phyloP scores from a whole-genome alignment of 805 yeast genomes.

The Yamadazyma sp. region DNA sequence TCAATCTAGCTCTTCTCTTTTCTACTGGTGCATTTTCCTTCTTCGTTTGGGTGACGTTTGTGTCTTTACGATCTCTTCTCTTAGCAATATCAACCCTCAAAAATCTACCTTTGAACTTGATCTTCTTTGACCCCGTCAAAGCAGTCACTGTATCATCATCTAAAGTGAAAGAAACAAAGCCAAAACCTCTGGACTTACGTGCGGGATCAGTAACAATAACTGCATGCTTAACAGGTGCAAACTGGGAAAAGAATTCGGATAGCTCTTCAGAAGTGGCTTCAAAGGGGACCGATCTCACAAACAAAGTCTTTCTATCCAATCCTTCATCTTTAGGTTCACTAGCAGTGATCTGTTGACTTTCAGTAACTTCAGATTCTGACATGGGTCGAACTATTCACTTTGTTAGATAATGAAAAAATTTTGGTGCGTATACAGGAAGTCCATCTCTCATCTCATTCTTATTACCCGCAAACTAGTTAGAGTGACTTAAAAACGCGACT shows the following conservation, averaged over 20 bases:
- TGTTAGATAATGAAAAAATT: constrained; percentile 1
- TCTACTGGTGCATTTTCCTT: constrained; percentile 45
- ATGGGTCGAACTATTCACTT: neutral
- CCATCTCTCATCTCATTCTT: constrained; percentile 4
- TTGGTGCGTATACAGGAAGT: constrained; percentile 7
- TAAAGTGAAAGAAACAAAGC: constrained; percentile 84
- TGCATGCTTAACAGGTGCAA: constrained; percentile 94
- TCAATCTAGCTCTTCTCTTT: constrained; percentile 81
- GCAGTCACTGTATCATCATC: constrained; percentile 86
- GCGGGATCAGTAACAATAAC: constrained; percentile 80
- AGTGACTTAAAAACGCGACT: neutral
- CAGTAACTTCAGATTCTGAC: constrained; percentile 2
- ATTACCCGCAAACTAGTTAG: constrained; percentile 4
- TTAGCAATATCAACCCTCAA: constrained; percentile 86
- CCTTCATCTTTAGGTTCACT: constrained; percentile 24
- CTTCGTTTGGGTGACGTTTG: constrained; percentile 8
- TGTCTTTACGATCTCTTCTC: constrained; percentile 75
- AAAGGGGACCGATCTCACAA: constrained; percentile 82
- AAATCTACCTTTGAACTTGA: constrained; percentile 62
- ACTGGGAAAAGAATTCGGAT: constrained; percentile 82
- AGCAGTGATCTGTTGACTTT: neutral
- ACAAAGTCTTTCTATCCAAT: constrained; percentile 64
- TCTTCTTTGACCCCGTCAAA: constrained; percentile 60
- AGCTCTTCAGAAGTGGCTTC: constrained; percentile 80
- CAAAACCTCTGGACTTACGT: constrained; percentile 86